Evolutionary conservation across 768 basidiomycete species (phyloP).

Genomic region (Amylocystis lapponica): DNA sequence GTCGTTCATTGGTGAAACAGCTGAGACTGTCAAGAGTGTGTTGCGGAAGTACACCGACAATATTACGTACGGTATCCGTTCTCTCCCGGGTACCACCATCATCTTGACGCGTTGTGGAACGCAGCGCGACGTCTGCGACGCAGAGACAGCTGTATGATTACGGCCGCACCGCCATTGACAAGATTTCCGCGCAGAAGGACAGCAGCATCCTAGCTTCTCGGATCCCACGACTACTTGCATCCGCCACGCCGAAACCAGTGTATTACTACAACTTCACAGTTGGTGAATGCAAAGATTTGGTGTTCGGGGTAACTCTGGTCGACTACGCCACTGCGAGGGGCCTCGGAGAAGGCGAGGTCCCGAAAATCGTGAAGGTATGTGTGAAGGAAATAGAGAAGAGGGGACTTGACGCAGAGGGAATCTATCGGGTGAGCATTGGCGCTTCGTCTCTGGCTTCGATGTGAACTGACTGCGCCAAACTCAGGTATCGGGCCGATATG

Average conservation of each 20-base stretch:
- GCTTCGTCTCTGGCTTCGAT: background rate
- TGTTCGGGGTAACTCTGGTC: conserved; percentile 83
- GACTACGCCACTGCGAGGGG: conserved; percentile 85
- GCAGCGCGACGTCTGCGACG: conserved; percentile 74
- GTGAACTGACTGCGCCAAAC: conserved; percentile 3
- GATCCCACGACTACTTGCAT: conserved; percentile 57
- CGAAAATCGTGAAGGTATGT: conserved; percentile 76
- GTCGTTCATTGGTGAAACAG: conserved; percentile 69
- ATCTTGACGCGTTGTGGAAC: background rate
- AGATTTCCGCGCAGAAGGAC: conserved; percentile 70
- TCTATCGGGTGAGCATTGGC: conserved; percentile 56
- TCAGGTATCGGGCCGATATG: conserved; percentile 81
- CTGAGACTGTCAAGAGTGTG: conserved; percentile 53
- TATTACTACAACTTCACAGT: conserved; percentile 76
- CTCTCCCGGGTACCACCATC: background rate
- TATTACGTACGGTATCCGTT: conserved; percentile 47
- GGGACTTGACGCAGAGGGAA: conserved; percentile 74
- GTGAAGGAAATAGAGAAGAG: conserved; percentile 77
- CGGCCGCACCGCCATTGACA: conserved; percentile 52
- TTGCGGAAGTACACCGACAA: conserved; percentile 77
- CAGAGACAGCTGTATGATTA: conserved; percentile 70
- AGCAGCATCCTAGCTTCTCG: conserved; percentile 46
- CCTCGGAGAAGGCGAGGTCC: conserved; percentile 64
- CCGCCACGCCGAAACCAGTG: conserved; percentile 62
- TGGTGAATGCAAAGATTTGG: conserved; percentile 81